Evolutionary conservation across 202 grass and related monocot species (phyloP).

Genomic region (Setaria viridis): DNA sequence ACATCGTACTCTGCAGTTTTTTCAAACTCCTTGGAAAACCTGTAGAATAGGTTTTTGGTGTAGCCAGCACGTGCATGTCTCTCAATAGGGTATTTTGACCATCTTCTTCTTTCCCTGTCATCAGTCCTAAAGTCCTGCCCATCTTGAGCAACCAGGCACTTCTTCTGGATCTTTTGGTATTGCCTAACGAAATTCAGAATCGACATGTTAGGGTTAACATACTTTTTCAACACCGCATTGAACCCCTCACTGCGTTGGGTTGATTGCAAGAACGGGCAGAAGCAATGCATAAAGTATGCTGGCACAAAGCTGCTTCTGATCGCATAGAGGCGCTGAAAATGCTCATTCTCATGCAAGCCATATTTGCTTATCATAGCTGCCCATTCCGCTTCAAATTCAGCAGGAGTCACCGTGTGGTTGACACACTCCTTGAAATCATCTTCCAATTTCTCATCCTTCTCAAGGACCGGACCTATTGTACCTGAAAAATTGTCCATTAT

Average conservation of each 20-base stretch:
- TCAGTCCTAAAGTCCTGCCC: neutral
- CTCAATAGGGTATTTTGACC: neutral
- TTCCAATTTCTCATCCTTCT: no score
- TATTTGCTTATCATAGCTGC: neutral
- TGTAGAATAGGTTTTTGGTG: neutral
- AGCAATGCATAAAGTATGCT: neutral
- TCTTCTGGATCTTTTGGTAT: neutral
- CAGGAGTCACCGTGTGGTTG: neutral
- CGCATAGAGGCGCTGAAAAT: neutral
- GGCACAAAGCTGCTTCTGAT: neutral
- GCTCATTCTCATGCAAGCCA: neutral
- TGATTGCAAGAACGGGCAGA: no score
- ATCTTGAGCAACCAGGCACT: neutral
- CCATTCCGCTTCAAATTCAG: neutral
- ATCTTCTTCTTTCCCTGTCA: neutral
- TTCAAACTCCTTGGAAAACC: neutral
- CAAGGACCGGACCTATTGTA: no score
- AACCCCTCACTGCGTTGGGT: no score
- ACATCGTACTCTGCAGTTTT: neutral
- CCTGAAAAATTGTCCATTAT: no score
- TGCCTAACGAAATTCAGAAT: no score
- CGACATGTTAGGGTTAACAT: no score
- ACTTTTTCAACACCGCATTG: no score
- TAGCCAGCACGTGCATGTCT: neutral
- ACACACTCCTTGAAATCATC: neutral